These are phyloP conservation scores for Saxophila tyrrhenica DNA, from an alignment of 495 filamentous ascomycete genomes.

Conservation along the genomic window DNA sequence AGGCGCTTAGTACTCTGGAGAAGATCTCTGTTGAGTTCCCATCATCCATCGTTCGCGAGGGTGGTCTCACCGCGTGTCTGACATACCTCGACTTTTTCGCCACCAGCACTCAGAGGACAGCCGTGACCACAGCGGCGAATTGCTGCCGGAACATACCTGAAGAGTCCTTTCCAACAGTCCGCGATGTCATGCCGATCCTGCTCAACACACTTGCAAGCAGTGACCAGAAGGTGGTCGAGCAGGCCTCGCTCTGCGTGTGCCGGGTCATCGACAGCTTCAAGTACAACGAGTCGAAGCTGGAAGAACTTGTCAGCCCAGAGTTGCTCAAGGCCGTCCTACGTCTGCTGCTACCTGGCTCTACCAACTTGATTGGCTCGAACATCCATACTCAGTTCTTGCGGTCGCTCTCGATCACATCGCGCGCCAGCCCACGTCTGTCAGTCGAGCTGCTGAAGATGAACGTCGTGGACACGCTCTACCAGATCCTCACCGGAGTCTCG, in stretches of 20 bases:
- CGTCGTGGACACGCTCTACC: slow-evolving; percentile 93
- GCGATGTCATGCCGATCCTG: slow-evolving; percentile 91
- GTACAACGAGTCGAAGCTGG: slow-evolving; percentile 71
- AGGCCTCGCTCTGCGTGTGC: slow-evolving; percentile 92
- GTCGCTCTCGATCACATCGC: slow-evolving; percentile 76
- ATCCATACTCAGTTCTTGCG: slow-evolving; percentile 96
- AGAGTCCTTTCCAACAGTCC: slow-evolving; percentile 77
- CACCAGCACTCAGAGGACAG: slow-evolving; percentile 90
- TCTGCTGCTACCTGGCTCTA: slow-evolving; percentile 83
- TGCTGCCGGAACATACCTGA: slow-evolving; percentile 94
- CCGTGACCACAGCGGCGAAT: slow-evolving; percentile 93
- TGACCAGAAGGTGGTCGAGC: slow-evolving; percentile 94
- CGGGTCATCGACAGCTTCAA: slow-evolving; percentile 94
- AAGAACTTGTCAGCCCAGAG: slow-evolving; percentile 79
- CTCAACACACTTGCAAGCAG: slow-evolving; percentile 79
- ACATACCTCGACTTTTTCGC: slow-evolving; percentile 96
- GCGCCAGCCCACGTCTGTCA: slow-evolving; percentile 75
- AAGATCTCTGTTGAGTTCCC: slow-evolving; percentile 98
- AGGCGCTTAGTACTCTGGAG: slow-evolving; percentile 90
- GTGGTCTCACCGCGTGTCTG: slow-evolving; percentile 85
- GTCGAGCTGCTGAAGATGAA: slow-evolving; percentile 92
- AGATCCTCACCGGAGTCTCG: slow-evolving; percentile 93
- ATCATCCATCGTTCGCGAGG: slow-evolving; percentile 88
- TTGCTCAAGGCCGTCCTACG: slow-evolving; percentile 81
- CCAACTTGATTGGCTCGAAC: slow-evolving; percentile 86